Conservation (phyloP, 306 rosid species). For the Argentina anserina region DNA sequence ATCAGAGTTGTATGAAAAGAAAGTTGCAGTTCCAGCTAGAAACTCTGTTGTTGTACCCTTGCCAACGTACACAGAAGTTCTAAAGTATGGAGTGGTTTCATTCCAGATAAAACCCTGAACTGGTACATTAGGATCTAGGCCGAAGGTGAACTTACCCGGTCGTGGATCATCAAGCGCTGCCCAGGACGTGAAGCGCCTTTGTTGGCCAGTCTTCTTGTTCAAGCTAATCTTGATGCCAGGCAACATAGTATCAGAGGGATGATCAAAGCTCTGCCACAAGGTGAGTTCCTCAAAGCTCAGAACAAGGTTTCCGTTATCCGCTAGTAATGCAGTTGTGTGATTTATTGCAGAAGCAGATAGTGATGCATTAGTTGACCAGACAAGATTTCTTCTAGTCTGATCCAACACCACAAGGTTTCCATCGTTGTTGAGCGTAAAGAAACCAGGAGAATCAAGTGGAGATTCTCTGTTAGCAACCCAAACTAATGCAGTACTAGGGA, state of each 20-base stretch:
- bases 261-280: slow-evolving; percentile 48
- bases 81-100: background rate
- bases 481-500: slow-evolving; percentile 5
- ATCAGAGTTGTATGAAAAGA: background rate
- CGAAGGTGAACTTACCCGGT: background rate
- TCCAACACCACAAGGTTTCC: slow-evolving; percentile 23
- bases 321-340: background rate
- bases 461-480: slow-evolving; percentile 67
- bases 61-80: background rate
- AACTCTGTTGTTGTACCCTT: background rate
- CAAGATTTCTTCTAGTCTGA: too few species aligned
- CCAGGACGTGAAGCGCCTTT: slow-evolving; percentile 1
- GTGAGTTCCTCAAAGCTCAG: background rate
- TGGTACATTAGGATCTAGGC: slow-evolving; percentile 3
- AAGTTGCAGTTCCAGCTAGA: background rate
- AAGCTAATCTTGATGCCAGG: slow-evolving; percentile 26
- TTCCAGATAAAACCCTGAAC: background rate
- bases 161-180: background rate
- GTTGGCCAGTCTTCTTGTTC: background rate
- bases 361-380: slow-evolving; percentile 18
- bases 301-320: slow-evolving; percentile 18
- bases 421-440: slow-evolving; percentile 1
- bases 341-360: background rate
- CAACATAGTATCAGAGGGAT: slow-evolving; percentile 31
- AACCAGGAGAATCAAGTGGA: slow-evolving; percentile 29